A percentile compares a stretch with the other conserved stretches of the same genome.
Conservation (phyloP, 352 stramenopile species). For the Nothophytophthora sp. region DNA sequence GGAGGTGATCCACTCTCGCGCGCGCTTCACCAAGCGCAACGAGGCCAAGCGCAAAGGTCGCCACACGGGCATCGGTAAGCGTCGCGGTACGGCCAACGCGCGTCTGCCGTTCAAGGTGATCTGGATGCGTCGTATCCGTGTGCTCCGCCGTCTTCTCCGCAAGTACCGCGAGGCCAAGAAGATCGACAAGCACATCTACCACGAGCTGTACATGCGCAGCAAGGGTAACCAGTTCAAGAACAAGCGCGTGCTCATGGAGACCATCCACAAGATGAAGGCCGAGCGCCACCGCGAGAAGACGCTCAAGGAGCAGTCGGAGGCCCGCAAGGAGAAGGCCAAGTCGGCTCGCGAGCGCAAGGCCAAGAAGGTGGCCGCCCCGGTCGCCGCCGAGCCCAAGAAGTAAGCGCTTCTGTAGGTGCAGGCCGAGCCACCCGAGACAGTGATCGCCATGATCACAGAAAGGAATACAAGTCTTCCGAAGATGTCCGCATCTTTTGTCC, state of each 20-base stretch:
- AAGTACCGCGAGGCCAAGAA: constrained; percentile 99
- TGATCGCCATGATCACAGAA: constrained; percentile 11
- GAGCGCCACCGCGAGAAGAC: constrained; percentile 96
- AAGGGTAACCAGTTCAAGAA: constrained; percentile 99
- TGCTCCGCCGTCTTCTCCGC: constrained; percentile 98
- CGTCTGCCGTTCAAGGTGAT: constrained; percentile 99
- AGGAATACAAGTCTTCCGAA: constrained; percentile 30
- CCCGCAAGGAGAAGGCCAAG: constrained; percentile 95
- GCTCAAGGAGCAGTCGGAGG: constrained; percentile 96
- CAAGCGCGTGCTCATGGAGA: constrained; percentile 99
- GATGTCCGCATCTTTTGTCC: constrained; percentile 53
- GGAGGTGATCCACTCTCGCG: constrained; percentile 98
- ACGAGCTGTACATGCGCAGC: constrained; percentile 98
- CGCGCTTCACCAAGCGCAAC: constrained; percentile 95
- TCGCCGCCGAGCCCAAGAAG: constrained; percentile 69
- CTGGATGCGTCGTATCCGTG: constrained; percentile 99
- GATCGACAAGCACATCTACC: constrained; percentile 99
- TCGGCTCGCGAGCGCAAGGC: constrained; percentile 81
- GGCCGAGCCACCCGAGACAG: constrained; percentile 5
- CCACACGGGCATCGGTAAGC: constrained; percentile 99
- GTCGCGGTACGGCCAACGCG: constrained; percentile 99
- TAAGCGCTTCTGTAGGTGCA: no score
- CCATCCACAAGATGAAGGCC: constrained; percentile 99
- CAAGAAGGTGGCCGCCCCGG: constrained; percentile 37
- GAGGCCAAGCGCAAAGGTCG: constrained; percentile 99